Base-by-base conservation (phyloP, 805 yeast genomes). In the Ogataea henricii region DNA sequence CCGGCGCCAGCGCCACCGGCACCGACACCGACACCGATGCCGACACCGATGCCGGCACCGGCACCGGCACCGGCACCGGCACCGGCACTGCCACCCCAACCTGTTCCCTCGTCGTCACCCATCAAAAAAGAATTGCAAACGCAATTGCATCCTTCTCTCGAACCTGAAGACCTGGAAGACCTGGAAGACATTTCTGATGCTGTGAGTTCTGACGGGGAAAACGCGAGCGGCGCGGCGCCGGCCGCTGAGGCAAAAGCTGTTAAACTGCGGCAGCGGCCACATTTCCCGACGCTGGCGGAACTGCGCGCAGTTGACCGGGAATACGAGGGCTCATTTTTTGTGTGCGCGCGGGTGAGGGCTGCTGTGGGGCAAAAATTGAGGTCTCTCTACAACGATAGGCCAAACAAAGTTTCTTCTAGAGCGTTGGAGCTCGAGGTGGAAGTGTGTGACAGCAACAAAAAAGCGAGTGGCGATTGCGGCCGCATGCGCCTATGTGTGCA, bases 121-220 rank as follows among this genome's bases (percentile, higher is more conserved):
- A 5, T 9, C 10, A 27, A 4, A 6, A 27, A 27, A 13, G 10
- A 27, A 4, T 13, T 4, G 14, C 8, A 12, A n/a, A n/a, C 8
- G 8, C 34, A 30, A 9, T 17, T 30, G 8, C 18, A 30, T 14
- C 34, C 34, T 5, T 30, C 18, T 6, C 18, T 30, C 34, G 17
- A 16, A 6, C 5, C 32, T n/a, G 27, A 25, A 25, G 27, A 25
- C n/a, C 34, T 3, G 8, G 34, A 30, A 30, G 42, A 39, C 16
- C 22, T 18, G 16, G 42, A 39, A 25, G 51, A 47, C 21, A 14
- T 47, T 14, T 38, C 29, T 4, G 51, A 47, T 33, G 48, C 48
- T 6, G 48, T 47, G 23, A 47, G 51, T 21, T 47, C 51, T 17
- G 44, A 38, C 26, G 51, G 27, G 4, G 34, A 43, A 20, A 10